Percentiles rank a stretch among this genome's conserved stretches.
Evolutionary conservation across 1,284 basidiomycete species (phyloP).

Genomic region (Fomitiporia mediterranea): DNA sequence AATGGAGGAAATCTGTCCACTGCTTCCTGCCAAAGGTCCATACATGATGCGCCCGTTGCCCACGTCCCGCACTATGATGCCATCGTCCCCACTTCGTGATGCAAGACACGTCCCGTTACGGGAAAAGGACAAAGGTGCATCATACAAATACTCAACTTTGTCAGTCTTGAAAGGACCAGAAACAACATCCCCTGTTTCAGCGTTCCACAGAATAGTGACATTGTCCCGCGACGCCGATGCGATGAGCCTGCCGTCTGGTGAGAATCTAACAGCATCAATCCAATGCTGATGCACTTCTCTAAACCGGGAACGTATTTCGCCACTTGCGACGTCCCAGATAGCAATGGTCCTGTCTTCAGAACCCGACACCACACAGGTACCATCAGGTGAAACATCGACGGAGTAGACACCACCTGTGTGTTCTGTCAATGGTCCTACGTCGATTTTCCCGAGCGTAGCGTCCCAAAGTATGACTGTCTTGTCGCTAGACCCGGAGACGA

Average conservation of each 20-base stretch:
- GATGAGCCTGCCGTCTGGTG: neutral
- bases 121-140: neutral
- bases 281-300: neutral
- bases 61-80: neutral
- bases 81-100: neutral
- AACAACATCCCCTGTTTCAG: neutral
- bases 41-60: too few species aligned
- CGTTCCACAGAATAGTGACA: neutral
- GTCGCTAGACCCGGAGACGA: constrained; percentile 13
- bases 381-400: neutral
- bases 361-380: neutral
- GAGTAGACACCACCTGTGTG: constrained; percentile 4
- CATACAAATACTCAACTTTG: too few species aligned
- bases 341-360: neutral
- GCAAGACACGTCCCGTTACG: neutral
- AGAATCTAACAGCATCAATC: neutral
- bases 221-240: neutral
- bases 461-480: constrained; percentile 19
- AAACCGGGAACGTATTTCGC: neutral
- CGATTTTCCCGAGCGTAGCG: neutral
- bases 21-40: too few species aligned
- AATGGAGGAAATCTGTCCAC: neutral
- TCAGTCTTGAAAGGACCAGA: neutral
- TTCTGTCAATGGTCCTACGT: constrained; percentile 4
- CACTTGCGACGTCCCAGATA: neutral